A percentile compares a stretch with the other conserved stretches of the same genome.
Evolutionary conservation across 352 stramenopile genomes (phyloP).

Genomic region (Phytophthora hybrid): DNA sequence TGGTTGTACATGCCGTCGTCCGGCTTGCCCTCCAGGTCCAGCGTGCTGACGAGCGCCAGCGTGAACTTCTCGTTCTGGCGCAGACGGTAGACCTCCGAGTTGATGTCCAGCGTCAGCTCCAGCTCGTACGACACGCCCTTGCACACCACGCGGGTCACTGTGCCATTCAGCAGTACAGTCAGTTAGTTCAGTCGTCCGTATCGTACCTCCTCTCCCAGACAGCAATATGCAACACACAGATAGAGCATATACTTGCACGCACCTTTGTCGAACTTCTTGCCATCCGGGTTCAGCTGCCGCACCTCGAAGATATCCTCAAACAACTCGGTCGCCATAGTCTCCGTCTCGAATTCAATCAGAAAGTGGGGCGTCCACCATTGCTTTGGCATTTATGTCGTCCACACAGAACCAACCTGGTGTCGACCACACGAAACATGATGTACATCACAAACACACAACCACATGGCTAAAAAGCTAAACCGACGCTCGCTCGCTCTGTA

Average conservation of each 20-base stretch:
- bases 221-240: neutral
- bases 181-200: conserved; percentile 10
- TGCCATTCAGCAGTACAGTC: neutral
- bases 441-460: conserved; percentile 10
- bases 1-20: conserved; percentile 96
- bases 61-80: conserved; percentile 97
- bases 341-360: conserved; percentile 19
- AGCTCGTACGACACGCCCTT: conserved; percentile 98
- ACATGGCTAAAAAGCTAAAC: conserved; percentile 25
- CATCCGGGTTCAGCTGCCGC: conserved; percentile 96
- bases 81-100: conserved; percentile 97
- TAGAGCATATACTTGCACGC: conserved; percentile 10
- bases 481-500: conserved; percentile 26
- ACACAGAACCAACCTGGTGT: neutral
- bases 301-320: conserved; percentile 99
- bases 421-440: neutral
- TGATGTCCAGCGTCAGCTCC: conserved; percentile 97
- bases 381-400: neutral
- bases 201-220: conserved; percentile 5
- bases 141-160: conserved; percentile 96
- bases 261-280: conserved; percentile 98
- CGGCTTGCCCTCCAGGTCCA: conserved; percentile 96
- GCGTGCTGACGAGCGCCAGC: conserved; percentile 95
- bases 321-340: conserved; percentile 88
- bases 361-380: conserved; percentile 25